Evolutionary conservation across 2,329 filamentous ascomycete genomes (phyloP), one percentile per base, ranked within the genome.

Genomic region (Pseudocercospora cruenta): DNA sequence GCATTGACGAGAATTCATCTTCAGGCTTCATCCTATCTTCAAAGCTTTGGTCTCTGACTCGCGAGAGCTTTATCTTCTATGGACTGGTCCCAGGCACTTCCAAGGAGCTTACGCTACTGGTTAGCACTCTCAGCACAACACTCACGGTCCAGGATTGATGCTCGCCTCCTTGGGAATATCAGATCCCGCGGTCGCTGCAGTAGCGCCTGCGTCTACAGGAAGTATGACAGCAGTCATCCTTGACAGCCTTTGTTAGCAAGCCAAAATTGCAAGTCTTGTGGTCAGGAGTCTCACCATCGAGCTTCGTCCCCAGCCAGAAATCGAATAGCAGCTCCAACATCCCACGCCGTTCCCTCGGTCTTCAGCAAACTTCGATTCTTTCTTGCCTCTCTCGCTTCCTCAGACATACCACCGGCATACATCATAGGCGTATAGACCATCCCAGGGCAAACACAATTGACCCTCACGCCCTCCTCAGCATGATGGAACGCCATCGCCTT

Each of bases 361-460:
- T 82, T 81, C n/a, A 86, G 73, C 14, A 86, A 70, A 73, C 82
- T 85, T 54, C 83, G 74, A 60, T 83, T 82, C 67, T 80, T 81
- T 19, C 85, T 76, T 12, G 82, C 80, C 67, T 83, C 81, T 54
- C 84, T 75, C 2, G 80, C 82, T 64, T 84, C 82, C 3, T 83
- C 80, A 2, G 73, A 81, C 84, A 86, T 86, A 0, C 83, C 82
- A 2, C 75, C 73, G 0, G 78, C 79, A 65, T 83, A 85, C 81
- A 85, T 85, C 83, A 86, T 85, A 0, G 85, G 84, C 1, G 84
- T 86, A 67, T 85, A 86, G 1, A 86, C 76, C 84, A 86, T 81
- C 2, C 71, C 83, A 0, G 84, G 84, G 72, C 83, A 86, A 5
- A 86, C 83, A 69, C 85, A 86, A 66, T 87, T 86, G 2, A 86